Evolutionary conservation across 805 yeast genomes (phyloP).

Genomic region (Kluyveromyces aestuarii): DNA sequence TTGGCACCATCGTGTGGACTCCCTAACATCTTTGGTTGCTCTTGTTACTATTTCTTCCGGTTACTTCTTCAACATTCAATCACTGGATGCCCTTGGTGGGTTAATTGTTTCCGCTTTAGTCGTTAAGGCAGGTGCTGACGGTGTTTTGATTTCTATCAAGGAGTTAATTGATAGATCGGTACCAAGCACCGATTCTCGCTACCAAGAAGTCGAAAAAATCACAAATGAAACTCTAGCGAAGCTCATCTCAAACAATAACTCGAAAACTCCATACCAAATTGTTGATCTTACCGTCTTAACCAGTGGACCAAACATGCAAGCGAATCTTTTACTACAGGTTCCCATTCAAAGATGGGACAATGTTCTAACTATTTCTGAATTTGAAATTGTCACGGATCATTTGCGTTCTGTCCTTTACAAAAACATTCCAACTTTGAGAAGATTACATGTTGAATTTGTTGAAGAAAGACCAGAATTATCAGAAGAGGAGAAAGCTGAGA

Average conservation of each 20-base stretch:
- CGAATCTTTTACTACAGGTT: slow-evolving; percentile 28
- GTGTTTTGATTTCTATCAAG: slow-evolving; percentile 56
- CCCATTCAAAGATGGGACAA: slow-evolving; percentile 41
- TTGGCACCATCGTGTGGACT: slow-evolving; percentile 97
- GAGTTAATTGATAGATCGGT: slow-evolving; percentile 75
- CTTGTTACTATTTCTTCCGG: slow-evolving; percentile 82
- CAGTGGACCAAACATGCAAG: slow-evolving; percentile 48
- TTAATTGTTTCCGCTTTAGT: slow-evolving; percentile 73
- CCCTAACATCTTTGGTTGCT: slow-evolving; percentile 86
- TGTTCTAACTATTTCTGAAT: slow-evolving; percentile 32
- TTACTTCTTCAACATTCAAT: slow-evolving; percentile 61
- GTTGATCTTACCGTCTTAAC: slow-evolving; percentile 39
- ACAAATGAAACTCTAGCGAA: slow-evolving; percentile 29
- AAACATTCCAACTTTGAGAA: slow-evolving; percentile 36
- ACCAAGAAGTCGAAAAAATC: slow-evolving; percentile 32
- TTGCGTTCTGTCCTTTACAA: slow-evolving; percentile 27
- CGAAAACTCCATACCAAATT: slow-evolving; percentile 31
- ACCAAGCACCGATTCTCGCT: slow-evolving; percentile 41
- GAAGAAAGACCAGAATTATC: slow-evolving; percentile 24
- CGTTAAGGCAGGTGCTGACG: slow-evolving; percentile 74
- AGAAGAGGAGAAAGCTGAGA: slow-evolving; percentile 14
- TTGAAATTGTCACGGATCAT: slow-evolving; percentile 34
- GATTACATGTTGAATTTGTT: slow-evolving; percentile 33
- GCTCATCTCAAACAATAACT: slow-evolving; percentile 34
- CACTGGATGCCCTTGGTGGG: slow-evolving; percentile 93